Evolutionary conservation across 1,139 yeast species (phyloP).

Genomic region (Scheffersomyces lignicola): DNA sequence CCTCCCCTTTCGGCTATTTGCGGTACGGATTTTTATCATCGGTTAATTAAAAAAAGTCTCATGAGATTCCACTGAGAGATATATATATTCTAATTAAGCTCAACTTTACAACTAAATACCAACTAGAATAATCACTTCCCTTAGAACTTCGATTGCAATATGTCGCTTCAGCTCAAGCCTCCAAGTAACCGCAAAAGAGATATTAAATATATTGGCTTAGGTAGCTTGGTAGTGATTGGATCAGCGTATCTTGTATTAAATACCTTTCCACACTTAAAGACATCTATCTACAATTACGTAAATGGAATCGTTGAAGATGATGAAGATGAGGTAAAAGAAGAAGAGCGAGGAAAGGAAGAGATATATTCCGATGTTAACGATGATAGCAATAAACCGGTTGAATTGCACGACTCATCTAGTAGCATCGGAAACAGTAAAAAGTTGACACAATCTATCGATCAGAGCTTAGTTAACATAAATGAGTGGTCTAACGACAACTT

Average conservation of each 20-base stretch:
- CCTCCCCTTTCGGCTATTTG: too few relatives aligned
- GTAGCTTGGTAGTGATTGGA: conserved; percentile 46
- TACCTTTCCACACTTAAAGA: conserved; percentile 54
- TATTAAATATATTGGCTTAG: conserved; percentile 20
- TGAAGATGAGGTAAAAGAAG: conserved; percentile 21
- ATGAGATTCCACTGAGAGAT: too few relatives aligned
- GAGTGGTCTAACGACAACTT: conserved; percentile 44
- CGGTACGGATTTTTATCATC: too few relatives aligned
- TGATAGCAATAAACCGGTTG: conserved; percentile 25
- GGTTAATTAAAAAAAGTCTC: too few relatives aligned
- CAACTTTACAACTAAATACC: too few relatives aligned
- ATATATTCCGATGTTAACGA: conserved; percentile 11
- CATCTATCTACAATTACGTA: conserved; percentile 23
- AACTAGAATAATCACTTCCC: too few relatives aligned
- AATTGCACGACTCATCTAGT: conserved; percentile 14
- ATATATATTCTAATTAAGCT: too few relatives aligned
- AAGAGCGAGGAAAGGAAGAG: conserved; percentile 11
- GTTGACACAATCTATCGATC: conserved; percentile 10
- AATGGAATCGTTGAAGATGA: conserved; percentile 20
- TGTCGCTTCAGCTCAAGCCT: conserved; percentile 4
- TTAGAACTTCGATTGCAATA: neutral
- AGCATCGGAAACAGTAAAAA: neutral
- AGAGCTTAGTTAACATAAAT: conserved; percentile 27
- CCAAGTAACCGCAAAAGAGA: conserved; percentile 12
- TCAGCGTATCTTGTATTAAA: conserved; percentile 45